Conservation (phyloP, 352 stramenopile species). For the Bremia lactucae region DNA sequence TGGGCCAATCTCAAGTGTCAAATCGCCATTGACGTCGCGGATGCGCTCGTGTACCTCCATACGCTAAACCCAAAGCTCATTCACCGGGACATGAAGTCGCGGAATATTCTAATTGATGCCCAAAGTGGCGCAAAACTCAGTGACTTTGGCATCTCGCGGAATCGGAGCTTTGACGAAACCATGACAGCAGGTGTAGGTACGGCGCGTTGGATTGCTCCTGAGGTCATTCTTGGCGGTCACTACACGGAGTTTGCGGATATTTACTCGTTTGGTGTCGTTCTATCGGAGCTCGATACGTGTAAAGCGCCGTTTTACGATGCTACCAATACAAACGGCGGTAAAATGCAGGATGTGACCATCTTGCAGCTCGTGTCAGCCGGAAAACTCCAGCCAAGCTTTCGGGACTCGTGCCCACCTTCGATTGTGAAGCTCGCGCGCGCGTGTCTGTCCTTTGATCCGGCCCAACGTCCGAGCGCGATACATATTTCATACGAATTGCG, state of each 20-base stretch:
- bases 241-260: constrained; percentile 48
- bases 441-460: constrained; percentile 56
- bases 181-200: constrained; percentile 56
- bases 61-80: constrained; percentile 53
- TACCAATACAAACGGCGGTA: constrained; percentile 46
- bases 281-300: constrained; percentile 59
- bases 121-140: constrained; percentile 49
- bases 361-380: constrained; percentile 54
- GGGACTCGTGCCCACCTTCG: constrained; percentile 29
- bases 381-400: constrained; percentile 57
- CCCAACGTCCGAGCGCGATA: constrained; percentile 55
- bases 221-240: constrained; percentile 38
- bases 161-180: constrained; percentile 40
- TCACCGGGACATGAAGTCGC: constrained; percentile 58
- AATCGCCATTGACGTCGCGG: constrained; percentile 54
- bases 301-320: constrained; percentile 50
- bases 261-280: constrained; percentile 43
- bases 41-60: constrained; percentile 66
- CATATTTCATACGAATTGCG: constrained; percentile 70
- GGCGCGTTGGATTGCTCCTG: constrained; percentile 42
- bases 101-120: constrained; percentile 55
- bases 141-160: constrained; percentile 59
- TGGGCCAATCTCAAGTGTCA: constrained; percentile 59
- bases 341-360: constrained; percentile 57
- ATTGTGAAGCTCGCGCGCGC: constrained; percentile 49